A percentile compares a stretch with the other conserved stretches of the same genome.
phyloP scores from a whole-genome alignment of 495 filamentous ascomycete genomes.

The Sporormia fimetaria region DNA sequence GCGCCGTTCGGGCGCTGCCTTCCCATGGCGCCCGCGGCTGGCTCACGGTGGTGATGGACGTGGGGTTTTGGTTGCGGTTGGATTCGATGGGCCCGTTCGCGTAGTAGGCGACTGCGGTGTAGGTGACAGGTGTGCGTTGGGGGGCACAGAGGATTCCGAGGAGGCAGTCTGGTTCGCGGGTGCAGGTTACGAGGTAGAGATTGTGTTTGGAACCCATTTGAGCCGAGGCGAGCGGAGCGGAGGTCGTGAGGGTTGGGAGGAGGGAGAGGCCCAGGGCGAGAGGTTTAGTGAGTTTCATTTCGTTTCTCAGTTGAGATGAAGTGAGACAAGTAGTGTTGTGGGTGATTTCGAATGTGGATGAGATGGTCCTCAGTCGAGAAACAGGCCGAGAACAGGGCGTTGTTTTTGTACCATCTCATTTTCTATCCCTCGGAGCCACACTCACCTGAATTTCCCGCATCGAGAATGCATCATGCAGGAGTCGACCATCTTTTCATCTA shows the following conservation, averaged over 20 bases:
- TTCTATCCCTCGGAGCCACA: too few species aligned
- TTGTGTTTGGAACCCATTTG: constrained; percentile 10
- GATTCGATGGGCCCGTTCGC: constrained; percentile 5
- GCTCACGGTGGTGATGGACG: background rate
- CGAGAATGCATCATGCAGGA: too few species aligned
- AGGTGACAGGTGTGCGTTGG: background rate
- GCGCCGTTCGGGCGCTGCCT: background rate
- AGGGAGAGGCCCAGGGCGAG: constrained; percentile 1
- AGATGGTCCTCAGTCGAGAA: too few species aligned
- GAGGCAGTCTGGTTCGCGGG: background rate
- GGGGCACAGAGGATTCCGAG: background rate
- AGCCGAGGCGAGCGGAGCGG: background rate
- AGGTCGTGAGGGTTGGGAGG: background rate
- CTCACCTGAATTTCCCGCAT: too few species aligned
- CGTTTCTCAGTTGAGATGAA: too few species aligned
- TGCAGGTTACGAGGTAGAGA: constrained; percentile 10
- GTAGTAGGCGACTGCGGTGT: constrained; percentile 6
- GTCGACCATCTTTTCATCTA: too few species aligned
- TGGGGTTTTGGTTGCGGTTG: background rate
- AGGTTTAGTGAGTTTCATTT: too few species aligned
- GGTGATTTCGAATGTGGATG: too few species aligned
- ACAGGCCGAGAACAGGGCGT: too few species aligned
- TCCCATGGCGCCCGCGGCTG: constrained; percentile 2
- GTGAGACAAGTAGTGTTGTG: too few species aligned
- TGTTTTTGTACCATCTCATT: too few species aligned